These are phyloP conservation scores for Fusarium tjaetaba DNA, from an alignment of 2,329 filamentous ascomycete genomes.

Conservation along the genomic window DNA sequence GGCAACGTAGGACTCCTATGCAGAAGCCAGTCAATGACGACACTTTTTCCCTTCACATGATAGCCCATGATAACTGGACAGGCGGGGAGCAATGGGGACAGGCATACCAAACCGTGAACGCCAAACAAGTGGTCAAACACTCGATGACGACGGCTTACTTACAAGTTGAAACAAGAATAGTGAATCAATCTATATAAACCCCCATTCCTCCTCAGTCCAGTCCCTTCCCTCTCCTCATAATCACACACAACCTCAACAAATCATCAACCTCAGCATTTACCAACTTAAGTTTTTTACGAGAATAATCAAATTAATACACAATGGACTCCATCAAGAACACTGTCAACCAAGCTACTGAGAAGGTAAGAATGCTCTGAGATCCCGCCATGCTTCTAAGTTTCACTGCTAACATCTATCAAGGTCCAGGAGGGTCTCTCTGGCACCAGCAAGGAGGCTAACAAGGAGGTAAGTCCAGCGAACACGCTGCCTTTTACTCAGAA, in stretches of 20 bases:
- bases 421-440: slow-evolving; percentile 65
- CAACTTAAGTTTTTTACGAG: slow-evolving; percentile 1
- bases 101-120: neutral
- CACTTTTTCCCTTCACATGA: slow-evolving; percentile 35
- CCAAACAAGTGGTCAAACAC: slow-evolving; percentile 10
- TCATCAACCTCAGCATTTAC: slow-evolving; percentile 2
- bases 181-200: slow-evolving; percentile 37
- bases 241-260: slow-evolving; percentile 13
- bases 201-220: neutral
- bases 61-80: neutral
- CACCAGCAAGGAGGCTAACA: slow-evolving; percentile 75
- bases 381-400: neutral
- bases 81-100: neutral
- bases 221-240: slow-evolving; percentile 2
- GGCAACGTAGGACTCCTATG: slow-evolving; percentile 12
- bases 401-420: slow-evolving; percentile 53
- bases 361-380: neutral
- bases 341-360: slow-evolving; percentile 57
- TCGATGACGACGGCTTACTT: slow-evolving; percentile 16
- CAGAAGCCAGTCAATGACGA: slow-evolving; percentile 35
- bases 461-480: slow-evolving; percentile 51
- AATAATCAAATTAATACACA: slow-evolving; percentile 41
- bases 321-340: slow-evolving; percentile 68
- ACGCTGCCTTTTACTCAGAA: neutral
- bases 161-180: neutral